Evolutionary conservation across 768 basidiomycete genomes (phyloP), one percentile per base, ranked within the genome.

Genomic region (Termitomyces sp.): DNA sequence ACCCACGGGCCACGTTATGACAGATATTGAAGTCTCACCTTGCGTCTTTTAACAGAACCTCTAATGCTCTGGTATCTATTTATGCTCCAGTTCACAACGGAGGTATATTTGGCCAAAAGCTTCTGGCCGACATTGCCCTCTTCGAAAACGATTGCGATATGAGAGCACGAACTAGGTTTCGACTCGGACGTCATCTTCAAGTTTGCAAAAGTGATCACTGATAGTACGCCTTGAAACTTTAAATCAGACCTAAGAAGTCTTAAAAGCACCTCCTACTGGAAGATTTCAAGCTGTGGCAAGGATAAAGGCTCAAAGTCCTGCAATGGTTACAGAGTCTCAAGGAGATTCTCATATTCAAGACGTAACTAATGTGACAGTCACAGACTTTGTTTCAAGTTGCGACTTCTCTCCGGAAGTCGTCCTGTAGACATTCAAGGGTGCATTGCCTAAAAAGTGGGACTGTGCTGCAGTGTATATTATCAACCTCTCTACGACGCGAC

Each of bases 41-140:
- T 88, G 60, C 86, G 73, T 39, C 86, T 79, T 64, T 90, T 90
- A 11, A 75, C 68, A 7, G 82, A 71, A 27, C 80, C 73, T 40
- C 70, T 70, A 0, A 75, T 70, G n/a, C 74, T 72, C 46, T 84
- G 77, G 0, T 70, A 64, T 9, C 78, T 72, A 32, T 70, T 69
- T 2, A 78, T 73, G 50, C 77, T 73, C 87, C 87, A 89, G 1
- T 73, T 69, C 16, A 84, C 70, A 10, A 81, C 79, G 2, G 73
- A 71, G 58, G 73, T 79, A 65, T 80, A 88, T 63, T 70, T 59
- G 4, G 42, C 66, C 39, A 81, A 53, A n/a, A 80, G 51, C 1
- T 59, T 58, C 16, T 67, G 64, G 35, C 62, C 55, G 12, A 56
- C 23, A 13, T 50, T 52, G 9, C 53, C 55, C n/a, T 76, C 75